These are phyloP conservation scores for Lipomyces yamadae DNA, from an alignment of 805 yeast species.

Conservation along the genomic window DNA sequence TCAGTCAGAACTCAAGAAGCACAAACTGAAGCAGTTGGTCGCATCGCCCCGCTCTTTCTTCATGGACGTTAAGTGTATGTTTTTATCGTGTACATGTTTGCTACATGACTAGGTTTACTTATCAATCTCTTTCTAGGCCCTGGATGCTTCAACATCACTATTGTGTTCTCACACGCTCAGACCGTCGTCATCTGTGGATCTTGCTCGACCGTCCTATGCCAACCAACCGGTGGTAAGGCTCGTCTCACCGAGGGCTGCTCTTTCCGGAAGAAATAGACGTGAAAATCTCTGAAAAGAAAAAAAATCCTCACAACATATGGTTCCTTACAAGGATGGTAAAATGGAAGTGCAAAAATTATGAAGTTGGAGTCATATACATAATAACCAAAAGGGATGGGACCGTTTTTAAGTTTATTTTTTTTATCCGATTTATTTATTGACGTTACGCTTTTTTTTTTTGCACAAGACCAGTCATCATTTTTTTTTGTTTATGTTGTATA, in stretches of 20 bases:
- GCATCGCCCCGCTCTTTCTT: constrained; percentile 98
- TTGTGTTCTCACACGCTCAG: constrained; percentile 99
- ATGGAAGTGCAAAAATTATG: background rate
- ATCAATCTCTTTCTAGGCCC: constrained; percentile 52
- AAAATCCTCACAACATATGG: background rate
- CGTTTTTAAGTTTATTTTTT: background rate
- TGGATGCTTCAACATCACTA: constrained; percentile 98
- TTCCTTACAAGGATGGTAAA: background rate
- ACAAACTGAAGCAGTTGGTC: constrained; percentile 96
- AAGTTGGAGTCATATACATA: background rate
- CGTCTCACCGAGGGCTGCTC: constrained; percentile 99
- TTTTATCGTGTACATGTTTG: background rate
- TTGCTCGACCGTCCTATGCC: constrained; percentile 96
- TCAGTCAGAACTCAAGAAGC: constrained; percentile 94
- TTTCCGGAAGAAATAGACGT: constrained; percentile 82
- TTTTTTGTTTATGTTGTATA: constrained; percentile 1
- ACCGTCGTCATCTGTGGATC: constrained; percentile 99
- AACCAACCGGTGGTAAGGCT: constrained; percentile 99
- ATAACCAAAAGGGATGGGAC: constrained; percentile 3
- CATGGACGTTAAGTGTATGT: constrained; percentile 94
- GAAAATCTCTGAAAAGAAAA: constrained; percentile 1
- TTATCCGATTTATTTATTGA: background rate
- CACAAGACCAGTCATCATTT: background rate
- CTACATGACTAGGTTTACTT: no score
- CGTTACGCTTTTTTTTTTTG: background rate